Evolutionary conservation across 202 grass and related monocot species (phyloP).

Genomic region (Brachypodium distachyon): DNA sequence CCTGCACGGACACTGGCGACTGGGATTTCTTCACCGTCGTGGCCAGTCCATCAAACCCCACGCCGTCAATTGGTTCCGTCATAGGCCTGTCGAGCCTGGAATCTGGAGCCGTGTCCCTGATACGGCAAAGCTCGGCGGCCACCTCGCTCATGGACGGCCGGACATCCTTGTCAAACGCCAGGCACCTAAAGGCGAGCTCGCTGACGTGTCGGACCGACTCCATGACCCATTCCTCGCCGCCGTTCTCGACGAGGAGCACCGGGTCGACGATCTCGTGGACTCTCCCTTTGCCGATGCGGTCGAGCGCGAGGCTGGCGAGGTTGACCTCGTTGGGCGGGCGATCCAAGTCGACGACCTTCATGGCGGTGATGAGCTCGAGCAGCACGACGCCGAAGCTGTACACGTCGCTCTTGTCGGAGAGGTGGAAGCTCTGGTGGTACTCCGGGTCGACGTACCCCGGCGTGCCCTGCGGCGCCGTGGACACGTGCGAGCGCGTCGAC

Average conservation of each 20-base stretch:
- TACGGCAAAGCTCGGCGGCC: conserved; percentile 37
- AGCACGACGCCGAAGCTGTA: conserved; percentile 98
- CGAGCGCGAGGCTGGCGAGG: conserved; percentile 59
- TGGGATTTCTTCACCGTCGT: background rate
- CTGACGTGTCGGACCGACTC: conserved; percentile 52
- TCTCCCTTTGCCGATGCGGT: conserved; percentile 55
- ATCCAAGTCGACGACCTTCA: conserved; percentile 89
- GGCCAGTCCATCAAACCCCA: background rate
- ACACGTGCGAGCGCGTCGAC: conserved; percentile 67
- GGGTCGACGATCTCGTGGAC: conserved; percentile 76
- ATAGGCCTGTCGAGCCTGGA: background rate
- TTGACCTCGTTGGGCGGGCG: conserved; percentile 51
- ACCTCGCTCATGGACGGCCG: conserved; percentile 83
- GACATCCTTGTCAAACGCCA: conserved; percentile 75
- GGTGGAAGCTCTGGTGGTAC: conserved; percentile 92
- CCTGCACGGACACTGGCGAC: conserved; percentile 67
- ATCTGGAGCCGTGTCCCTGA: conserved; percentile 32
- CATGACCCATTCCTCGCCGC: conserved; percentile 43
- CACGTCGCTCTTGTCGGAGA: conserved; percentile 88
- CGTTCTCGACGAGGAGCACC: background rate
- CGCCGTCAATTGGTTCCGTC: background rate
- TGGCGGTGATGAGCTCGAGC: conserved; percentile 77
- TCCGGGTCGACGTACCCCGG: conserved; percentile 88
- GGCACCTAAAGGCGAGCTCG: conserved; percentile 82
- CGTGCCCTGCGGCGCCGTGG: conserved; percentile 90